Evolutionary conservation across 78 protist species (phyloP).

Genomic region (Dictyostelium purpureum): DNA sequence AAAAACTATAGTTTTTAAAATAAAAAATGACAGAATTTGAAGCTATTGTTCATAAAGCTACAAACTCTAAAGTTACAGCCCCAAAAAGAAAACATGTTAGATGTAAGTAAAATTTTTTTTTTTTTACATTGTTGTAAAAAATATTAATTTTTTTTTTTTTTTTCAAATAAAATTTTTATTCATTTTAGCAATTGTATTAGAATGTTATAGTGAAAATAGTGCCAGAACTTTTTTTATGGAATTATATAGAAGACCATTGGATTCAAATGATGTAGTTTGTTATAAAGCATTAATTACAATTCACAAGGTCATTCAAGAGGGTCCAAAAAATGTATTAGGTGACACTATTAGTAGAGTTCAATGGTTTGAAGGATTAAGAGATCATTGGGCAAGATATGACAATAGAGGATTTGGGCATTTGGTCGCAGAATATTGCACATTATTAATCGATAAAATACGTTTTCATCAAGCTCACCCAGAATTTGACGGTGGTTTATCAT

Average conservation of each 20-base stretch:
- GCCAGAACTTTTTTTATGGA: conserved; percentile 49
- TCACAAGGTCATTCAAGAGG: conserved; percentile 67
- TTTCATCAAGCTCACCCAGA: conserved; percentile 83
- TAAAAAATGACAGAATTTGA: conserved; percentile 58
- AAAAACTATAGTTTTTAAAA: not conserved
- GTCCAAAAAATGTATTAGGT: conserved; percentile 53
- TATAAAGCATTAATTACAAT: conserved; percentile 43
- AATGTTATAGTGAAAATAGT: conserved; percentile 73
- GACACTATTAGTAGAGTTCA: conserved; percentile 7
- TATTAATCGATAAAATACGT: conserved; percentile 67
- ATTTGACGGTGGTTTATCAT: conserved; percentile 64
- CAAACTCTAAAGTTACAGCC: conserved; percentile 57
- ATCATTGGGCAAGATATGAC: conserved; percentile 57
- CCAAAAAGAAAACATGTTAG: conserved; percentile 81
- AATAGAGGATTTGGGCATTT: conserved; percentile 36
- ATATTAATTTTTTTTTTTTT: not conserved
- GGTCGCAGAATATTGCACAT: conserved; percentile 57
- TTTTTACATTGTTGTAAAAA: not conserved
- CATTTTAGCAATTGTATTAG: conserved; percentile 65
- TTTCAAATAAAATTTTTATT: not conserved
- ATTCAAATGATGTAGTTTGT: conserved; percentile 63
- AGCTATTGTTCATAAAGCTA: conserved; percentile 62
- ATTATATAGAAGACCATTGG: conserved; percentile 64
- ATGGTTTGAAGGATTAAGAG: conserved; percentile 65
- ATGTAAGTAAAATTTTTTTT: conserved; percentile 20